Conservation (phyloP, 1,284 basidiomycete species). For the Moesziomyces antarcticus region DNA sequence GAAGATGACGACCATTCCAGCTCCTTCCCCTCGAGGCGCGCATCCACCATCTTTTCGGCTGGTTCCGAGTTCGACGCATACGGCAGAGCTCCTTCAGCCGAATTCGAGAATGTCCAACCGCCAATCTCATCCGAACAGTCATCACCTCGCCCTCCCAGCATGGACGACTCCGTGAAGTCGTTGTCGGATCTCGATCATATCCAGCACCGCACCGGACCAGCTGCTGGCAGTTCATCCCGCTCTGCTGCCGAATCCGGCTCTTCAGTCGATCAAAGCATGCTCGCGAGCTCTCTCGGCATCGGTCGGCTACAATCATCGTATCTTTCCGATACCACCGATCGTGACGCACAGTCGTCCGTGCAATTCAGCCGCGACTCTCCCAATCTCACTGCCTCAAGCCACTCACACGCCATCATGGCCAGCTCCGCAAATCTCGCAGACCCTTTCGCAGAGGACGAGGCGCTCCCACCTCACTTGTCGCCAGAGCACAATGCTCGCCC, state of each 20-base stretch:
- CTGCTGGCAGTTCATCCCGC: not conserved
- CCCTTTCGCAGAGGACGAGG: slow-evolving; percentile 34
- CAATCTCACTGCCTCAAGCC: slow-evolving; percentile 6
- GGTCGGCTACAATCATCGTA: slow-evolving; percentile 28
- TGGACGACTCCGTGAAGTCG: slow-evolving; percentile 22
- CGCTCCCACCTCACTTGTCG: not conserved
- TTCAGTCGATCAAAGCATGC: slow-evolving; percentile 18
- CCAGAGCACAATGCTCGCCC: not conserved
- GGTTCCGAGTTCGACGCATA: slow-evolving; percentile 46
- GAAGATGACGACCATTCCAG: slow-evolving; percentile 10
- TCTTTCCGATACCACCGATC: not conserved
- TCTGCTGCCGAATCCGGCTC: not conserved
- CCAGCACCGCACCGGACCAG: not conserved
- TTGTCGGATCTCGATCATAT: slow-evolving; percentile 13
- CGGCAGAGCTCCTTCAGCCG: slow-evolving; percentile 3
- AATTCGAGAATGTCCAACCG: not conserved
- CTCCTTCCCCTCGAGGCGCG: slow-evolving; percentile 12
- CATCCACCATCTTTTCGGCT: slow-evolving; percentile 57
- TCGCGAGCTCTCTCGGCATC: slow-evolving; percentile 38
- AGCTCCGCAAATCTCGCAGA: slow-evolving; percentile 53
- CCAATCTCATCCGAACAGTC: not conserved
- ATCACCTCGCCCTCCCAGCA: slow-evolving; percentile 6
- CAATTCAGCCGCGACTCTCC: not conserved
- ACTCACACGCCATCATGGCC: slow-evolving; percentile 32
- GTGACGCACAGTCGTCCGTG: not conserved